Conservation (phyloP, 805 yeast species). For the Wilhelminamyces savonicus region DNA sequence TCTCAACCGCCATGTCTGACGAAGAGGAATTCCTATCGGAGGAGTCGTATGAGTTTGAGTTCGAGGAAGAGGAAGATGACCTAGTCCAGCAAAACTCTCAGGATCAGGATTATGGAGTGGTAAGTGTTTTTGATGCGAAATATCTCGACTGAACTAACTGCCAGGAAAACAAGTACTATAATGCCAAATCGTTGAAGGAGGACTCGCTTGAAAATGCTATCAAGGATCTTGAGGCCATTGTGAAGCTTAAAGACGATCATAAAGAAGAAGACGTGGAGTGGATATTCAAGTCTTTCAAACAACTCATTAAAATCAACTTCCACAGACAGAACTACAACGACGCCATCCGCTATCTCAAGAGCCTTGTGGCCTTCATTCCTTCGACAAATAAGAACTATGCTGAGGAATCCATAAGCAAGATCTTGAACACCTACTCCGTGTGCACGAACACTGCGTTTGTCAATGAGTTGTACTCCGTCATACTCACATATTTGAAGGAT, state of each 20-base stretch:
- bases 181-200: slow-evolving; percentile 33
- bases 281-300: slow-evolving; percentile 36
- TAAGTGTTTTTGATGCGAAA: background rate
- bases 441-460: slow-evolving; percentile 22
- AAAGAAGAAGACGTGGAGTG: slow-evolving; percentile 17
- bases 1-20: slow-evolving; percentile 21
- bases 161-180: slow-evolving; percentile 27
- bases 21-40: slow-evolving; percentile 30
- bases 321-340: slow-evolving; percentile 14
- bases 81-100: slow-evolving; percentile 2
- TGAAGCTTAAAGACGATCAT: slow-evolving; percentile 3
- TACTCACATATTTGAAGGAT: slow-evolving; percentile 18
- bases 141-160: slow-evolving; percentile 7
- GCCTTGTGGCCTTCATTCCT: slow-evolving; percentile 17
- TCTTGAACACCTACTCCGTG: slow-evolving; percentile 26
- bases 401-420: slow-evolving; percentile 33
- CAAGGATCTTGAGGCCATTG: slow-evolving; percentile 12
- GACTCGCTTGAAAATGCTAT: slow-evolving; percentile 22
- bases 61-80: slow-evolving; percentile 25
- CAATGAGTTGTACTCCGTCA: slow-evolving; percentile 22
- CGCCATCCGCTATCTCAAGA: slow-evolving; percentile 15
- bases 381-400: slow-evolving; percentile 28
- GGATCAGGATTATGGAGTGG: slow-evolving; percentile 3
- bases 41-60: slow-evolving; percentile 37
- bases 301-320: slow-evolving; percentile 31